phyloP scores from a whole-genome alignment of 2,329 filamentous ascomycete species.

The Phyllosticta capitalensis region DNA sequence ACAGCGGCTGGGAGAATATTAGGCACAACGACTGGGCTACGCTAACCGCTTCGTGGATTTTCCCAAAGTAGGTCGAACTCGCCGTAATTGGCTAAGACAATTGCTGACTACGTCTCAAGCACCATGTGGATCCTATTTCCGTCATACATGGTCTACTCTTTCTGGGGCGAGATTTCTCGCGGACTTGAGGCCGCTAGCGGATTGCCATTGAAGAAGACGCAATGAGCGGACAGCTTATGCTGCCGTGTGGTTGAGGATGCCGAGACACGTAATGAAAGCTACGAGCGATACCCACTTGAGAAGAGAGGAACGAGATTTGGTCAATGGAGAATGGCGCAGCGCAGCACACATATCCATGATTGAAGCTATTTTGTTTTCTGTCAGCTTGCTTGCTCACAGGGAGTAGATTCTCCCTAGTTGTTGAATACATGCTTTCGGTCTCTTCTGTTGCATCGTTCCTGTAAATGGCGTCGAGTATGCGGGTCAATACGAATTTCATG shows the following conservation, averaged over 20 bases:
- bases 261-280: neutral
- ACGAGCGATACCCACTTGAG: neutral
- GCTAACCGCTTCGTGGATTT: constrained; percentile 50
- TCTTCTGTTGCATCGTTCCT: no score
- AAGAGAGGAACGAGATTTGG: neutral
- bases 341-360: neutral
- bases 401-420: no score
- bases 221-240: neutral
- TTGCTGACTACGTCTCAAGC: constrained; percentile 28
- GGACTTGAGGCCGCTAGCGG: constrained; percentile 41
- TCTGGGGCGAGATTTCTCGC: constrained; percentile 52
- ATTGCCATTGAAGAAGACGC: constrained; percentile 12
- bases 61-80: constrained; percentile 51
- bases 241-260: neutral
- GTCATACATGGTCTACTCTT: constrained; percentile 50
- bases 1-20: constrained; percentile 50
- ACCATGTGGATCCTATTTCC: constrained; percentile 57
- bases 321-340: neutral
- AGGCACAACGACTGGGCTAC: constrained; percentile 49
- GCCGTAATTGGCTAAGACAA: constrained; percentile 7
- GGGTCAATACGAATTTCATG: no score
- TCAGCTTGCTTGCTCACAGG: no score
- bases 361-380: no score
- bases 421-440: no score
- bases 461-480: no score